Evolutionary conservation across 2,329 filamentous ascomycete species (phyloP).

Genomic region (Emmonsia crescens): DNA sequence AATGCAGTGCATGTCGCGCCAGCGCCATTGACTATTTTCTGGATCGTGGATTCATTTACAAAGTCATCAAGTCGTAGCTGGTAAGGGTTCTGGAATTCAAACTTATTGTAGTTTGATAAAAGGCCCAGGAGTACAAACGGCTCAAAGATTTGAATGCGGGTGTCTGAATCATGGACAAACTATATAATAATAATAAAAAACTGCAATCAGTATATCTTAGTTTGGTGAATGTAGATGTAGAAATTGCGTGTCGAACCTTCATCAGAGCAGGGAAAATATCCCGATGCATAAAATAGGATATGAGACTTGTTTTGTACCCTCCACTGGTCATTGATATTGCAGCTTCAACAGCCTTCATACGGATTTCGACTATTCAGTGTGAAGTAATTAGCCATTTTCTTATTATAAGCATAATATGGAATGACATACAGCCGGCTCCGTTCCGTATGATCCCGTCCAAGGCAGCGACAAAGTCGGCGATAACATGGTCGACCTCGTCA

Average conservation of each 20-base stretch:
- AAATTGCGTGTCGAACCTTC: conserved; percentile 53
- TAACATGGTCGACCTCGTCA: conserved; percentile 73
- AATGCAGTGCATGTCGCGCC: conserved; percentile 59
- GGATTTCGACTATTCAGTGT: conserved; percentile 50
- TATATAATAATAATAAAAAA: too few species aligned
- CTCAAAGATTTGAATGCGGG: conserved; percentile 51
- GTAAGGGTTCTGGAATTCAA: conserved; percentile 96
- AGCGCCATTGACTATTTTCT: conserved; percentile 66
- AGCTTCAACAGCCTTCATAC: conserved; percentile 69
- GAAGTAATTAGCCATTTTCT: conserved; percentile 3
- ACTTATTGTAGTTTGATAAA: conserved; percentile 97
- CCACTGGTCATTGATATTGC: conserved; percentile 77
- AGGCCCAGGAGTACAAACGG: conserved; percentile 77
- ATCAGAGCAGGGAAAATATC: conserved; percentile 91
- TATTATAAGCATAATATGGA: not conserved
- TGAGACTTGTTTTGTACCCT: conserved; percentile 88
- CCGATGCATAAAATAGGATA: conserved; percentile 89
- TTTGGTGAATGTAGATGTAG: not conserved
- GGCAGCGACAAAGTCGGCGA: conserved; percentile 76
- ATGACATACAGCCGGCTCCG: conserved; percentile 53
- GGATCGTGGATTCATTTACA: conserved; percentile 80
- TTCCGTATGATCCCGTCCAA: conserved; percentile 75
- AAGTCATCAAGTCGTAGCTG: conserved; percentile 86
- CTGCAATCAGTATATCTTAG: not conserved
- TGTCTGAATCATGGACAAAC: conserved; percentile 62